Conservation (phyloP, 371 early-diverging fungal genomes). For the Rhizopus microsporus region DNA sequence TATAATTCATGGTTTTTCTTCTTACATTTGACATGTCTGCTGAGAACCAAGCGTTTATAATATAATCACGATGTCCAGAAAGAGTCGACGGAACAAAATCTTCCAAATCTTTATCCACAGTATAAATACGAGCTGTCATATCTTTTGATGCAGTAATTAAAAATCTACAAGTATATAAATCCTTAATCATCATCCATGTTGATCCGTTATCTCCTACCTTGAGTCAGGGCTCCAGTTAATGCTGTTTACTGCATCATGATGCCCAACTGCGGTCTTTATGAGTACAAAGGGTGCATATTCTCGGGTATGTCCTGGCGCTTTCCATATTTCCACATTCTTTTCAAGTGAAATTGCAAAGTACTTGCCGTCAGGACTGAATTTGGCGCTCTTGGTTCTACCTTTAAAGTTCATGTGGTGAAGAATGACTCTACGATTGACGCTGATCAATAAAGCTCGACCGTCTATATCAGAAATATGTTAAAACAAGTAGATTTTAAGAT, state of each 20-base stretch:
- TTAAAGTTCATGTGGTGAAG: constrained; percentile 91
- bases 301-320: constrained; percentile 85
- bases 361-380: constrained; percentile 82
- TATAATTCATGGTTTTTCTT: not conserved
- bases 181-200: not conserved
- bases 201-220: constrained; percentile 26
- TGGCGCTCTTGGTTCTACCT: constrained; percentile 71
- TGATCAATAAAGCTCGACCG: constrained; percentile 87
- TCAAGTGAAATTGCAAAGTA: constrained; percentile 87
- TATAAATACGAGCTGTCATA: constrained; percentile 86
- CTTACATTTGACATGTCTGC: constrained; percentile 68
- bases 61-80: constrained; percentile 84
- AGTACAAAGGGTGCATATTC: constrained; percentile 93
- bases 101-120: constrained; percentile 62
- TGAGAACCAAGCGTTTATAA: constrained; percentile 92
- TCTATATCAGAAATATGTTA: constrained; percentile 46
- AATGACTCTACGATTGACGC: constrained; percentile 79
- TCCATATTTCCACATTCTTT: constrained; percentile 89
- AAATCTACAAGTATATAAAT: constrained; percentile 41
- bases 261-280: constrained; percentile 77
- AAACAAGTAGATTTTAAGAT: not conserved
- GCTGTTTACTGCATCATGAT: constrained; percentile 86
- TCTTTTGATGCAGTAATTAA: constrained; percentile 88
- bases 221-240: constrained; percentile 90
- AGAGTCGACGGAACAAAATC: constrained; percentile 73